Conservation (phyloP, 345 rosid genomes). For the Rhizophora mangle region DNA sequence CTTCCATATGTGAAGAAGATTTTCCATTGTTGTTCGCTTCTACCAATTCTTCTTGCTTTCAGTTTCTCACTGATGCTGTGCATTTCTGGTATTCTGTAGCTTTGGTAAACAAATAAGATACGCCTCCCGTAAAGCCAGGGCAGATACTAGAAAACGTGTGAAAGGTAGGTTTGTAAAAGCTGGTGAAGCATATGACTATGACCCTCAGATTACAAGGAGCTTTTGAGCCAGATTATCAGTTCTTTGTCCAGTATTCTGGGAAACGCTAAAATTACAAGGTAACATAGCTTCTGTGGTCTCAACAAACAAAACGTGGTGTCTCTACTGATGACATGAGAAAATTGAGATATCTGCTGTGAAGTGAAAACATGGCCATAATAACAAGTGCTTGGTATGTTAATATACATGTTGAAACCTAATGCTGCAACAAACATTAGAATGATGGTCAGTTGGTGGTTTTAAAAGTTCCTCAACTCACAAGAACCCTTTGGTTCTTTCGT, state of each 20-base stretch:
- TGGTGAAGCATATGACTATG: slow-evolving; percentile 73
- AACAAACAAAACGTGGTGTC: background rate
- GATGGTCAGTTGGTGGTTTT: too few species aligned
- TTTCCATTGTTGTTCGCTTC: too few species aligned
- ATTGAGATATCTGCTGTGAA: too few species aligned
- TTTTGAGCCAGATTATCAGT: slow-evolving; percentile 17
- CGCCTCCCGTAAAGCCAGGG: slow-evolving; percentile 87
- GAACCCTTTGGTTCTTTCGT: too few species aligned
- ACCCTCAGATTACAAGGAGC: slow-evolving; percentile 44
- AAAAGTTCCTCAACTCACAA: too few species aligned
- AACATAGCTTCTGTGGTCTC: background rate
- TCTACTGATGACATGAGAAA: too few species aligned
- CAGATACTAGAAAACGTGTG: slow-evolving; percentile 85
- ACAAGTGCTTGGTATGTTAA: too few species aligned
- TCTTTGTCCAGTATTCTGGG: background rate
- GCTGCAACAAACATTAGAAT: too few species aligned
- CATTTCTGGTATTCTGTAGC: slow-evolving; percentile 32
- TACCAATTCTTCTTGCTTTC: too few species aligned
- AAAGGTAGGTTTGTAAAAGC: slow-evolving; percentile 95
- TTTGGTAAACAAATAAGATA: slow-evolving; percentile 86
- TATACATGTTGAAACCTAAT: too few species aligned
- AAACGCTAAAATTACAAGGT: slow-evolving; percentile 1
- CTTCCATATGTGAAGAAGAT: too few species aligned
- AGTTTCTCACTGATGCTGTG: background rate
- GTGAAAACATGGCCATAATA: too few species aligned